phyloP scores from a whole-genome alignment of 1,284 basidiomycete genomes.

The Ceratobasidium sp. region DNA sequence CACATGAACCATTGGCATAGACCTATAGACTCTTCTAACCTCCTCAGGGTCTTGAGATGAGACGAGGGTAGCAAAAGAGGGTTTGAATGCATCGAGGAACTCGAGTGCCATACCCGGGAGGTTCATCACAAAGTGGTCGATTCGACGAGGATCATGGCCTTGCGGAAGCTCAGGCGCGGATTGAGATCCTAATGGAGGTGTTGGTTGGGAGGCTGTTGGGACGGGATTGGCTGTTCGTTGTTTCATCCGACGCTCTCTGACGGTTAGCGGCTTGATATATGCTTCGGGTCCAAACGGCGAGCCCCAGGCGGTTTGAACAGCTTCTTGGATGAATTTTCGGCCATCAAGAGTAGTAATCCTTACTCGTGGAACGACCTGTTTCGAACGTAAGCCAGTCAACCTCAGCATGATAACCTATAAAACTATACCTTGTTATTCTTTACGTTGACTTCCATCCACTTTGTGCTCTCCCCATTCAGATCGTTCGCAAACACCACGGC shows the following conservation, averaged over 20 bases:
- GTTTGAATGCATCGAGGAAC: slow-evolving; percentile 91
- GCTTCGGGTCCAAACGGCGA: slow-evolving; percentile 69
- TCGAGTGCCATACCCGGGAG: slow-evolving; percentile 92
- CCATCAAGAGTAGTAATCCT: slow-evolving; percentile 85
- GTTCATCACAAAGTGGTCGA: slow-evolving; percentile 97
- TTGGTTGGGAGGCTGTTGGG: neutral
- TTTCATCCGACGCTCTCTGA: slow-evolving; percentile 34
- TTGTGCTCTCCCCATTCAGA: slow-evolving; percentile 89
- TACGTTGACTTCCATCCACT: slow-evolving; percentile 84
- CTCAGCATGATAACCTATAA: neutral
- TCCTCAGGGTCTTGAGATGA: slow-evolving; percentile 63
- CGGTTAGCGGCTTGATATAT: slow-evolving; percentile 32
- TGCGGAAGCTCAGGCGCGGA: slow-evolving; percentile 10
- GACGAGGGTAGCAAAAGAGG: slow-evolving; percentile 68
- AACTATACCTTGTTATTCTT: slow-evolving; percentile 76
- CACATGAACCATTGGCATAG: slow-evolving; percentile 92
- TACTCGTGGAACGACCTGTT: slow-evolving; percentile 72
- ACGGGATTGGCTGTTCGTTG: neutral
- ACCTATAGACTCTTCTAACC: slow-evolving; percentile 23
- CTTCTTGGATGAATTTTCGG: slow-evolving; percentile 81
- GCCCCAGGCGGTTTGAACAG: slow-evolving; percentile 68
- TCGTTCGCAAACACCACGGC: slow-evolving; percentile 94
- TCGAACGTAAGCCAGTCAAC: neutral
- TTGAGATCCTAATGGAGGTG: neutral
- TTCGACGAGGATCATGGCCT: slow-evolving; percentile 60